Evolutionary conservation across 768 basidiomycete genomes (phyloP), one percentile per base, ranked within the genome.

Genomic region (Leccinum truebloodii): DNA sequence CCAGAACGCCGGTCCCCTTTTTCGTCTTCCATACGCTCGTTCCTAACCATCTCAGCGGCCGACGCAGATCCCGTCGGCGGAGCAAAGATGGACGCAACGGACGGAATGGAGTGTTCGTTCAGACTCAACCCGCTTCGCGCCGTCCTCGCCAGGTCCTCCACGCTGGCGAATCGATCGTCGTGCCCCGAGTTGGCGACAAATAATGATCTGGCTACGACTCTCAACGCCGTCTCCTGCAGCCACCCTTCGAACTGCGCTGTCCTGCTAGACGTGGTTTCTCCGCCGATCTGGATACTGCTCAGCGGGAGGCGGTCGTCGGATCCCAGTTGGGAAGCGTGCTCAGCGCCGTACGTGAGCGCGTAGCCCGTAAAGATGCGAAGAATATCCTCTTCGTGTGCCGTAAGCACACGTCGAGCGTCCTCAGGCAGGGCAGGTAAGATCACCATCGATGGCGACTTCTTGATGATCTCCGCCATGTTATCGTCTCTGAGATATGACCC

Each of bases 121-220:
- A 90, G 70, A 57, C 80, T 77, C 20, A 91, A 63, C 0, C 86
- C 87, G 7, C 67, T 68, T 26, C 88, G 78, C 0, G 78, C 78
- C 0, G 86, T 85, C 10, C 71, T 72, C 1, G 77, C 73, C 9
- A 91, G 76, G 62, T 90, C 87, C 2, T 71, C 60, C 12, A 88
- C 75, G 32, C 74, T 80, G 5, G 60, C 44, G 64, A 88, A 89
- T 1, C 63, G 58, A 65, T 90, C 88, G 30, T 69, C 79, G 56
- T 86, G 86, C 0, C 89, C 88, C 0, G 89, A 90, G 58, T 80
- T 86, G 0, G 88, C 86, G 7, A 85, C 86, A 63, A 89, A 90
- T 6, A 76, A 64, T 1, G 88, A 90, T 9, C 88, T 83, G 30
- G 77, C 79, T 1, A 73, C 65, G 26, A 80, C 73, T 0, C 35